phyloP scores from a whole-genome alignment of 495 filamentous ascomycete genomes.

The Clohesyomyces aquaticus region DNA sequence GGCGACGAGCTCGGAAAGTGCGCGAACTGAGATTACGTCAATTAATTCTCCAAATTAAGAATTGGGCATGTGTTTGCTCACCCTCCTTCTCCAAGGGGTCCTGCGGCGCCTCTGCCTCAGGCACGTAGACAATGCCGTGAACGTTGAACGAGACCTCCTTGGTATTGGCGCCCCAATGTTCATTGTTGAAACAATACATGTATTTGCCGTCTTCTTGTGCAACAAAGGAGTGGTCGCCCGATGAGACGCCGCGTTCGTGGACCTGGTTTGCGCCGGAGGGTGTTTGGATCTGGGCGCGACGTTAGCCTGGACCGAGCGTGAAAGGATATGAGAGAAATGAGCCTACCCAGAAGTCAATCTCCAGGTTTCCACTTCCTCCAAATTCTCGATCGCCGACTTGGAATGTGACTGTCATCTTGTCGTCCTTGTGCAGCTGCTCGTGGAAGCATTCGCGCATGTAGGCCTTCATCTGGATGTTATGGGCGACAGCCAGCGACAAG shows the following conservation, averaged over 20 bases:
- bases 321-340: conserved; percentile 2
- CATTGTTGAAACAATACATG: conserved; percentile 98
- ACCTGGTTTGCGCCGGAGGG: conserved; percentile 73
- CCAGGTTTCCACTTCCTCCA: conserved; percentile 89
- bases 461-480: conserved; percentile 93
- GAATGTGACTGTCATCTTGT: conserved; percentile 98
- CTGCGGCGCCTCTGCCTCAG: conserved; percentile 77
- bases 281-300: conserved; percentile 74
- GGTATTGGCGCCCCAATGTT: conserved; percentile 85
- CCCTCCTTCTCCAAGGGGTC: conserved; percentile 92
- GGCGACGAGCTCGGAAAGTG: conserved; percentile 79
- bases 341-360: conserved; percentile 97
- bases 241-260: conserved; percentile 76
- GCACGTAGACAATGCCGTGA: conserved; percentile 96
- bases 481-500: conserved; percentile 67
- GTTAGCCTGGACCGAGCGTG: not conserved
- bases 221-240: conserved; percentile 90
- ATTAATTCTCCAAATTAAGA: not conserved
- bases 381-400: conserved; percentile 98
- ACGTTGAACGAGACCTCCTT: conserved; percentile 99
- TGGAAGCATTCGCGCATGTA: conserved; percentile 97
- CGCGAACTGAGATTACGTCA: conserved; percentile 64
- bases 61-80: conserved; percentile 48
- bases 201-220: conserved; percentile 85
- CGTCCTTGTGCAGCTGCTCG: conserved; percentile 87